A percentile compares a stretch with the other conserved stretches of the same genome.
These are phyloP conservation scores for Allium sativum DNA, from an alignment of 106 monocot genomes.

Conservation along the genomic window DNA sequence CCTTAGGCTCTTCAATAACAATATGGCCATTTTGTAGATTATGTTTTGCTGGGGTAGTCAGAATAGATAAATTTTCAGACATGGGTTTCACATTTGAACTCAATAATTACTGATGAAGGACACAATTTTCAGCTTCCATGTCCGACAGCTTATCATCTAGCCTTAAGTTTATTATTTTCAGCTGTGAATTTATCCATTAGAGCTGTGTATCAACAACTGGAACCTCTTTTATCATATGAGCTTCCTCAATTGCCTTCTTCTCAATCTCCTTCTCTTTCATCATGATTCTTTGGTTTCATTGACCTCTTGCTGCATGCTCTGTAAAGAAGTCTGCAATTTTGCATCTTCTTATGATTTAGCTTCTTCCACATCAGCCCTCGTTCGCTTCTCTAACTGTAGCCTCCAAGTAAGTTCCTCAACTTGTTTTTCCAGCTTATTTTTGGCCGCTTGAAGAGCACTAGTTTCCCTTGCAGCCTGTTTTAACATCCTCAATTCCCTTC, in stretches of 20 bases:
- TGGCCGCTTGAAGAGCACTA: constrained; percentile 66
- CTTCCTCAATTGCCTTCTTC: constrained; percentile 27
- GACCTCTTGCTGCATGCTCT: constrained; percentile 25
- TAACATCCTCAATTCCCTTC: constrained; percentile 37
- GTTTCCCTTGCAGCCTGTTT: constrained; percentile 65
- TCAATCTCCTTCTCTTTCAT: constrained; percentile 25
- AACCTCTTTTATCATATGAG: constrained; percentile 32
- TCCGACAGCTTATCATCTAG: constrained; percentile 66
- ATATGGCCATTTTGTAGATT: constrained; percentile 46
- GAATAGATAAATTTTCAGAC: constrained; percentile 32
- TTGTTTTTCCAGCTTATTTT: constrained; percentile 64
- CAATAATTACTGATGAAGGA: constrained; percentile 57
- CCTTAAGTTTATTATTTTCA: constrained; percentile 81
- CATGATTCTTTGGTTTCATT: constrained; percentile 29
- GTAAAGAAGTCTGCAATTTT: constrained; percentile 45
- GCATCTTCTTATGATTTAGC: constrained; percentile 62
- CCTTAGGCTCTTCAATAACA: constrained; percentile 36
- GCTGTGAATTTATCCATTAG: constrained; percentile 47
- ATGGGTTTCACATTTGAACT: constrained; percentile 43
- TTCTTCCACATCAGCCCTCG: constrained; percentile 51
- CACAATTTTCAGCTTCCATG: constrained; percentile 84
- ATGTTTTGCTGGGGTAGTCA: constrained; percentile 45
- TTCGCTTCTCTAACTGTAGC: constrained; percentile 56
- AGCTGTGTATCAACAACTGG: constrained; percentile 55
- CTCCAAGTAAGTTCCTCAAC: constrained; percentile 73